Conservation (phyloP, 2,329 filamentous ascomycete species). For the Xylaria arbuscula region DNA sequence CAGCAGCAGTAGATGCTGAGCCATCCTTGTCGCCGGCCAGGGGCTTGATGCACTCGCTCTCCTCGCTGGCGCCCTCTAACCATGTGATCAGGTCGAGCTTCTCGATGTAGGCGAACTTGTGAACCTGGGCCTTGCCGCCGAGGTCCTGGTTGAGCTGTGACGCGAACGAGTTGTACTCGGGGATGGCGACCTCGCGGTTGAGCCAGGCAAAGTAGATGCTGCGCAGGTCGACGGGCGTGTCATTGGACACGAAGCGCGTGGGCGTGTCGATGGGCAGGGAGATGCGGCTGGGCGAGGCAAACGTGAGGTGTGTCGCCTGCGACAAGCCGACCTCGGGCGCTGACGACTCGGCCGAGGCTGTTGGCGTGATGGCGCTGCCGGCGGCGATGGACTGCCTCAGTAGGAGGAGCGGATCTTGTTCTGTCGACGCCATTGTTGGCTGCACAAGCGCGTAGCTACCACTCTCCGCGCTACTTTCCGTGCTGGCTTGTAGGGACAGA, state of each 20-base stretch:
- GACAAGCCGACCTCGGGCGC: slow-evolving; percentile 74
- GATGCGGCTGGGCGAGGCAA: slow-evolving; percentile 70
- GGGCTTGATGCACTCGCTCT: slow-evolving; percentile 92
- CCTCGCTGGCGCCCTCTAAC: slow-evolving; percentile 88
- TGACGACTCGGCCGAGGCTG: slow-evolving; percentile 73
- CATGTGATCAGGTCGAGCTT: slow-evolving; percentile 91
- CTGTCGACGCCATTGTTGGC: slow-evolving; percentile 66
- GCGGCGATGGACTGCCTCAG: slow-evolving; percentile 85
- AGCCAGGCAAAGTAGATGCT: slow-evolving; percentile 97
- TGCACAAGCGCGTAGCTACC: not conserved
- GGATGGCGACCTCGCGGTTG: slow-evolving; percentile 89
- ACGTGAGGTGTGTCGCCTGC: slow-evolving; percentile 81
- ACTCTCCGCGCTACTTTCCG: not conserved
- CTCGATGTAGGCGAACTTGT: slow-evolving; percentile 92
- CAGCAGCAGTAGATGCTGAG: slow-evolving; percentile 56
- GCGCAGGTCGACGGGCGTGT: slow-evolving; percentile 82
- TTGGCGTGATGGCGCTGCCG: slow-evolving; percentile 76
- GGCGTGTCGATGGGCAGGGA: slow-evolving; percentile 75
- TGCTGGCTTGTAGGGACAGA: not conserved
- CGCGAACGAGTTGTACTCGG: slow-evolving; percentile 89
- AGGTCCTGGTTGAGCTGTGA: slow-evolving; percentile 84
- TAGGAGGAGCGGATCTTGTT: slow-evolving; percentile 82
- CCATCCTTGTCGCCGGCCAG: slow-evolving; percentile 73
- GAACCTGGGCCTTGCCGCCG: slow-evolving; percentile 74
- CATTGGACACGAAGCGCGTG: slow-evolving; percentile 88